Evolutionary conservation across 495 filamentous ascomycete genomes (phyloP).

Genomic region (Penicillium herquei): DNA sequence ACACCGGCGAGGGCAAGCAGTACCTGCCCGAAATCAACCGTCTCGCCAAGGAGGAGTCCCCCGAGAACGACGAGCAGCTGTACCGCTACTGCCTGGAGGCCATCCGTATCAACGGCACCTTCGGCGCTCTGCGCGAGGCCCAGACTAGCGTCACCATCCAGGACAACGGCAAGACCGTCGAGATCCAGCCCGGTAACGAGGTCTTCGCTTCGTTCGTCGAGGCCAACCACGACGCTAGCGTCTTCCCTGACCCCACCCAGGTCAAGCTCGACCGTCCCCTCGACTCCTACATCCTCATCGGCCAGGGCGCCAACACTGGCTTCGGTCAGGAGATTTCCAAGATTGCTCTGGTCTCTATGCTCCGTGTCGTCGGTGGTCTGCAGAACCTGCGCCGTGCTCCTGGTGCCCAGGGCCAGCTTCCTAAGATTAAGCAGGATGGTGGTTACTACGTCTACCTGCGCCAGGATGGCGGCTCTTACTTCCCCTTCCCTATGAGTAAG

Average conservation of each 20-base stretch:
- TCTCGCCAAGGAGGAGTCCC: constrained; percentile 47
- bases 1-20: constrained; percentile 56
- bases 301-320: constrained; percentile 58
- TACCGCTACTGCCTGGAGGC: constrained; percentile 53
- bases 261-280: constrained; percentile 67
- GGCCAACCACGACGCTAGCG: constrained; percentile 56
- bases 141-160: constrained; percentile 41
- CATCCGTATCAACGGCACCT: constrained; percentile 60
- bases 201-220: constrained; percentile 44
- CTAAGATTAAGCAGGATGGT: constrained; percentile 61
- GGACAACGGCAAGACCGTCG: constrained; percentile 51
- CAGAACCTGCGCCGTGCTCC: constrained; percentile 64
- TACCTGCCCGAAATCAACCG: constrained; percentile 59
- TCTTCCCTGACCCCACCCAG: constrained; percentile 67
- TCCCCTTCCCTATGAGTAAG: constrained; percentile 71
- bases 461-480: constrained; percentile 69
- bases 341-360: constrained; percentile 64
- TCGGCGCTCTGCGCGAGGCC: constrained; percentile 55
- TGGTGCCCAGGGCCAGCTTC: constrained; percentile 68
- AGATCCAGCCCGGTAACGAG: constrained; percentile 51
- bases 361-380: constrained; percentile 54
- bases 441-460: constrained; percentile 69
- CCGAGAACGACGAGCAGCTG: constrained; percentile 49
- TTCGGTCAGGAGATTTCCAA: constrained; percentile 61
- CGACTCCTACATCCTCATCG: constrained; percentile 67